Conservation (phyloP, 257 asterid species). For the Marsdenia floribunda region DNA sequence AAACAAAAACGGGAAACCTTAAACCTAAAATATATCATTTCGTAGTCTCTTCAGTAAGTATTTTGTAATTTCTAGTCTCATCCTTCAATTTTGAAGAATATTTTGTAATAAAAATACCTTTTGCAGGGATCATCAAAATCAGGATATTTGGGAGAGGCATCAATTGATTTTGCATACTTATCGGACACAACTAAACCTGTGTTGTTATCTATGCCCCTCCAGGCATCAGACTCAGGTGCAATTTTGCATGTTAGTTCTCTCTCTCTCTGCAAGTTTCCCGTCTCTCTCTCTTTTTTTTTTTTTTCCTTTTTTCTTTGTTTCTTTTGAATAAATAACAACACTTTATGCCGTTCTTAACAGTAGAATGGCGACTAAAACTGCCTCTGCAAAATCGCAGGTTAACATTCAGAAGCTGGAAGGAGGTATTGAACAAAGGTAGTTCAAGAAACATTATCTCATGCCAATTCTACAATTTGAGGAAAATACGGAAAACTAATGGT, state of each 20-base stretch:
- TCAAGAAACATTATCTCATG: constrained; percentile 1
- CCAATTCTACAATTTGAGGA: not conserved
- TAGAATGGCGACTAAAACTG: constrained; percentile 4
- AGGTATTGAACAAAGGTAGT: constrained; percentile 52
- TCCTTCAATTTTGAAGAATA: not conserved
- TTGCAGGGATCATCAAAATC: constrained; percentile 86
- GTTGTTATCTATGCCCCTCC: constrained; percentile 70
- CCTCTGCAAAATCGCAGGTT: constrained; percentile 41
- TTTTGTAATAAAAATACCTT: constrained; percentile 3
- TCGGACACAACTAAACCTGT: constrained; percentile 56
- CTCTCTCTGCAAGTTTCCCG: constrained; percentile 2
- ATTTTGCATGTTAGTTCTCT: constrained; percentile 60
- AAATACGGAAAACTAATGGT: not conserved
- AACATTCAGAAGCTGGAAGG: constrained; percentile 70
- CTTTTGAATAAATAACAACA: constrained; percentile 5
- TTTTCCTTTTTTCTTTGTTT: not conserved
- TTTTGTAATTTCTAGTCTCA: not conserved
- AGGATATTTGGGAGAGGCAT: constrained; percentile 84
- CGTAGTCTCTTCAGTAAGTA: constrained; percentile 71
- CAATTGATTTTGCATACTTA: constrained; percentile 87
- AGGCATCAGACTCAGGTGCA: constrained; percentile 74
- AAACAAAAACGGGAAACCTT: constrained; percentile 62
- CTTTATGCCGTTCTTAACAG: not conserved
- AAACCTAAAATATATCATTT: constrained; percentile 73
- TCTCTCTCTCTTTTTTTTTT: too few relatives aligned